Evolutionary conservation across 1,284 basidiomycete species (phyloP).

Genomic region (Puccinia brachypodii): DNA sequence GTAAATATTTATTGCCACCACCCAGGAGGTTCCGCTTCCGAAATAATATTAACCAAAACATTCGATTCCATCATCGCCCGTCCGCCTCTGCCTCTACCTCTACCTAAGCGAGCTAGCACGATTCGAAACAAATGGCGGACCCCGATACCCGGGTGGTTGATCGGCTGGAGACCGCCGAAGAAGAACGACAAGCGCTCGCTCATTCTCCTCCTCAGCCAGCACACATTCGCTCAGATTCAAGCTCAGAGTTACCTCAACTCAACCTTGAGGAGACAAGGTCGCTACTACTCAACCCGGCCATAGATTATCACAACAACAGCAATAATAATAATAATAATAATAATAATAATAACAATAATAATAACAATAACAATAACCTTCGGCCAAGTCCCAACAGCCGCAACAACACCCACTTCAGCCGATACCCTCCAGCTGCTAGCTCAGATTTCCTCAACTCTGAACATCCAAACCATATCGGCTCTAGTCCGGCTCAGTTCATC

Average conservation of each 20-base stretch:
- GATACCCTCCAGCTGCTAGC: neutral
- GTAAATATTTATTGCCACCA: no score
- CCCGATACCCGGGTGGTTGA: neutral
- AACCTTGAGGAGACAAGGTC: neutral
- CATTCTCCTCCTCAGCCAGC: neutral
- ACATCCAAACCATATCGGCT: neutral
- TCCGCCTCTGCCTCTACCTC: no score
- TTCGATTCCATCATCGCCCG: no score
- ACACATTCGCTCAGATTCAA: constrained; percentile 1
- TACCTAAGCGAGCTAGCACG: neutral
- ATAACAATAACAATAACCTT: no score
- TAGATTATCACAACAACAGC: neutral
- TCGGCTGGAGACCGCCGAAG: neutral
- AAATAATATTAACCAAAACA: no score
- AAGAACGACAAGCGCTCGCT: neutral
- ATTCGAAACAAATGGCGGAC: neutral
- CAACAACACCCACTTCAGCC: neutral
- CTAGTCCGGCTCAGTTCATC: neutral
- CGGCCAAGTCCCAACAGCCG: neutral
- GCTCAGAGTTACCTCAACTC: neutral
- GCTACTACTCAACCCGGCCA: neutral
- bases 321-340: no score
- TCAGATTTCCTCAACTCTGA: neutral
- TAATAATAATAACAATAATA: no score
- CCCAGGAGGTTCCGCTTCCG: no score